Conservation (phyloP, 257 asterid species). For the Jasminum sambac region DNA sequence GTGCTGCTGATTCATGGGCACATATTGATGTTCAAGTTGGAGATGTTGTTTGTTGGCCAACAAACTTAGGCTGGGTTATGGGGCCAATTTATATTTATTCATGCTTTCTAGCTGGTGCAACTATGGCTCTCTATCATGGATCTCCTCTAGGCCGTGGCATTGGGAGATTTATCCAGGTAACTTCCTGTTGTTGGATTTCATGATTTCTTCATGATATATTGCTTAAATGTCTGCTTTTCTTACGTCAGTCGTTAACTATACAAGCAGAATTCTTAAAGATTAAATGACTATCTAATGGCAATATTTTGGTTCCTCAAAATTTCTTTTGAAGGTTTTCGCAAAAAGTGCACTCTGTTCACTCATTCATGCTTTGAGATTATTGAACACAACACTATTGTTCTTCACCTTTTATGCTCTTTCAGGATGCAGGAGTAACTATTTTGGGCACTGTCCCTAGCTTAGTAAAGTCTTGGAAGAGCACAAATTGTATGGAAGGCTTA, state of each 20-base stretch:
- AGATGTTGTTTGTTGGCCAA: slow-evolving; percentile 88
- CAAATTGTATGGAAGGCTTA: slow-evolving; percentile 75
- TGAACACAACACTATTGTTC: slow-evolving; percentile 8
- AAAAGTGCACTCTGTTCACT: background rate
- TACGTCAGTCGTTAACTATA: background rate
- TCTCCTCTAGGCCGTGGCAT: slow-evolving; percentile 82
- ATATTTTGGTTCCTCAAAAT: background rate
- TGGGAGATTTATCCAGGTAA: slow-evolving; percentile 90
- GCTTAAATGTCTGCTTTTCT: background rate
- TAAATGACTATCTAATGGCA: background rate
- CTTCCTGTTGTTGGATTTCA: background rate
- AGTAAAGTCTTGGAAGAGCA: slow-evolving; percentile 91
- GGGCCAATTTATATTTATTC: slow-evolving; percentile 80
- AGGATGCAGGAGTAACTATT: slow-evolving; percentile 87
- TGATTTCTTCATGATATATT: background rate
- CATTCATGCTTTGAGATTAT: background rate
- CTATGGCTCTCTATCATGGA: slow-evolving; percentile 94
- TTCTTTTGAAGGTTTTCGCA: background rate
- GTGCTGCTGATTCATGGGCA: slow-evolving; percentile 84
- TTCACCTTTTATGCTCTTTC: slow-evolving; percentile 19
- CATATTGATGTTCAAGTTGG: slow-evolving; percentile 56
- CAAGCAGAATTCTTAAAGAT: background rate
- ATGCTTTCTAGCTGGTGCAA: slow-evolving; percentile 80
- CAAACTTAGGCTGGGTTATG: slow-evolving; percentile 98
- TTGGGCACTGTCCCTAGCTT: slow-evolving; percentile 97